Conservation (phyloP, 202 grass and related monocot species). For the Brachypodium distachyon region DNA sequence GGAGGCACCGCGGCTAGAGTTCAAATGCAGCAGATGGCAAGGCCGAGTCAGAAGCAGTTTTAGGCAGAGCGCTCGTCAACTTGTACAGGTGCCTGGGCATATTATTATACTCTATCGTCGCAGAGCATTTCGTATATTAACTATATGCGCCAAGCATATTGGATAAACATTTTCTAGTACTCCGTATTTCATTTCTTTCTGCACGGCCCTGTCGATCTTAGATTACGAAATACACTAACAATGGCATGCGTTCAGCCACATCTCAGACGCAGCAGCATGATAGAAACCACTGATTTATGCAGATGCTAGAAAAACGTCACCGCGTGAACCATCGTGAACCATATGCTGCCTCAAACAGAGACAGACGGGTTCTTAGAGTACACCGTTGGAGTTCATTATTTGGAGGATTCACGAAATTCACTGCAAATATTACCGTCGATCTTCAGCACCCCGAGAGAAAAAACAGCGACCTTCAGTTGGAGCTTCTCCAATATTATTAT, state of each 20-base stretch:
- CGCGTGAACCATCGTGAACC: constrained; percentile 1
- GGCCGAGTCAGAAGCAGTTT: background rate
- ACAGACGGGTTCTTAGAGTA: background rate
- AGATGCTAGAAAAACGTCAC: background rate
- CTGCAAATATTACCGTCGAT: no score
- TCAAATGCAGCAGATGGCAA: background rate
- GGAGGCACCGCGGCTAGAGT: no score
- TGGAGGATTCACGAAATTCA: background rate
- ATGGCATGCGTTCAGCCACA: constrained; percentile 18
- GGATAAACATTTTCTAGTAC: no score
- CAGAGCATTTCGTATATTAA: constrained; percentile 33
- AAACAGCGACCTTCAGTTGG: background rate
- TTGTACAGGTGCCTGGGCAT: constrained; percentile 13
- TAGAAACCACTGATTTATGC: background rate
- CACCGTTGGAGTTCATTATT: background rate
- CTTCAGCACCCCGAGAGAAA: no score
- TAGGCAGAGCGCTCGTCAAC: background rate
- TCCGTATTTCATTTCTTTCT: no score
- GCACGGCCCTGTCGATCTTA: background rate
- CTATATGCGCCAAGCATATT: background rate
- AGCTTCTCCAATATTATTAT: background rate
- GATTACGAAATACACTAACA: constrained; percentile 8
- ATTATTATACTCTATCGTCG: constrained; percentile 1
- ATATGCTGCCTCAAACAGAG: background rate
- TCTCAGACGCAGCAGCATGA: background rate